Evolutionary conservation across 768 basidiomycete species (phyloP).

Genomic region (Leucocoprinus leucothites): DNA sequence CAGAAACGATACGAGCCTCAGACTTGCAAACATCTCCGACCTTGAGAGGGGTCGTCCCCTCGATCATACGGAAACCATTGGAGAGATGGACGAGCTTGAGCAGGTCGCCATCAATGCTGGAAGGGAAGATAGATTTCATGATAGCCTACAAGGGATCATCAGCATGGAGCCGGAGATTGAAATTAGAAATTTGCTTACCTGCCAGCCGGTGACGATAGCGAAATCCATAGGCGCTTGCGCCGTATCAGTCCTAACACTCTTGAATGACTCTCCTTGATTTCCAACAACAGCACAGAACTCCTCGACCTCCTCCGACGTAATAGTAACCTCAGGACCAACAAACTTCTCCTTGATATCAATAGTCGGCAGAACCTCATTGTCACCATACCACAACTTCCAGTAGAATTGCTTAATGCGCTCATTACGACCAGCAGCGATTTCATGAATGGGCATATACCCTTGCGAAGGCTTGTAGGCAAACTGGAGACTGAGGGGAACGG

Average conservation of each 20-base stretch:
- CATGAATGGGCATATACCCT: constrained; percentile 92
- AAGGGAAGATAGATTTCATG: constrained; percentile 97
- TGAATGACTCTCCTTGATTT: constrained; percentile 90
- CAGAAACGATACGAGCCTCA: constrained; percentile 84
- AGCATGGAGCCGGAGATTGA: constrained; percentile 7
- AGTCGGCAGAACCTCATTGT: constrained; percentile 70
- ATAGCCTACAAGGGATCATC: constrained; percentile 66
- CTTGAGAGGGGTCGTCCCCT: constrained; percentile 70
- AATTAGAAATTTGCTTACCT: constrained; percentile 51
- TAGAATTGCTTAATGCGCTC: constrained; percentile 94
- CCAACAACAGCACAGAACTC: constrained; percentile 91
- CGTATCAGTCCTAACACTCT: constrained; percentile 62
- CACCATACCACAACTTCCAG: constrained; percentile 98
- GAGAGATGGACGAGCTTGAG: constrained; percentile 96
- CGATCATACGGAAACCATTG: constrained; percentile 90
- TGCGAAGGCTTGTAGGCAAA: constrained; percentile 87
- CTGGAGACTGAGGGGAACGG: constrained; percentile 77
- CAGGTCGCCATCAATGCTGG: constrained; percentile 87
- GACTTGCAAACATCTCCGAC: constrained; percentile 90
- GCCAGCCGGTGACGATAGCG: constrained; percentile 97
- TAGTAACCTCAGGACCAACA: constrained; percentile 80
- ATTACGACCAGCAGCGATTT: constrained; percentile 80
- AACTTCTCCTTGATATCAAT: constrained; percentile 82
- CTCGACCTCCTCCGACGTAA: constrained; percentile 76
- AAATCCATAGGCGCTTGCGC: constrained; percentile 98